Evolutionary conservation across 805 yeast genomes (phyloP).

Genomic region (Isabelozyma rhagii): DNA sequence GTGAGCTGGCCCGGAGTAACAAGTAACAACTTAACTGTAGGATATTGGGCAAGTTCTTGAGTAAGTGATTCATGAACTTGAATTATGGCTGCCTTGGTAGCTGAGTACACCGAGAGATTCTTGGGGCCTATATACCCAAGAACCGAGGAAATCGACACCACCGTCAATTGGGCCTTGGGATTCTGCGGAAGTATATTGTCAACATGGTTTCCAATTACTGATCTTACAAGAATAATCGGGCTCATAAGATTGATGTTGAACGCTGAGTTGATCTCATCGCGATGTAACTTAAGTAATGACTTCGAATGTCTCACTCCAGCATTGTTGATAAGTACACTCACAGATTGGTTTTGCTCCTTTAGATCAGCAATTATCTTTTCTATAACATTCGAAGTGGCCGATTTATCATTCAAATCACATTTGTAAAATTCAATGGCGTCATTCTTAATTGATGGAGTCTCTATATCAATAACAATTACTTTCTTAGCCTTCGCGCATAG

Average conservation of each 20-base stretch:
- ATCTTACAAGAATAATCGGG: conserved; percentile 21
- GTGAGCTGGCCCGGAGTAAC: conserved; percentile 52
- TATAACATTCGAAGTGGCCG: conserved; percentile 11
- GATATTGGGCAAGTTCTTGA: conserved; percentile 28
- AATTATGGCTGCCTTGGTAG: conserved; percentile 45
- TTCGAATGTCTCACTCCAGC: conserved; percentile 46
- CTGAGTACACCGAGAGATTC: conserved; percentile 46
- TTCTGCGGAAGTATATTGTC: conserved; percentile 2
- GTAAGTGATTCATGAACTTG: conserved; percentile 45
- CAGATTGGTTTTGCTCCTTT: conserved; percentile 6
- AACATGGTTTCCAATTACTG: conserved; percentile 18
- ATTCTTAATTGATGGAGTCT: neutral
- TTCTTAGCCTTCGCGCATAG: conserved; percentile 9
- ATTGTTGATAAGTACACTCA: conserved; percentile 38
- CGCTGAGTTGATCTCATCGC: conserved; percentile 16
- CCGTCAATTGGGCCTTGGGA: conserved; percentile 17
- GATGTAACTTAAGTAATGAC: conserved; percentile 20
- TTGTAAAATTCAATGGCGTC: conserved; percentile 16
- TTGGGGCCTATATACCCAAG: conserved; percentile 49
- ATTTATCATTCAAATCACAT: conserved; percentile 21
- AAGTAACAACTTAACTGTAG: conserved; percentile 29
- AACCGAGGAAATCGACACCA: conserved; percentile 46
- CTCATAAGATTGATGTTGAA: conserved; percentile 33
- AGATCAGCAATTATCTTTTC: conserved; percentile 18
- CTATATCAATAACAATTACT: conserved; percentile 31